Base-by-base conservation (phyloP, 148 eudicot genomes). In the Silene conica region DNA sequence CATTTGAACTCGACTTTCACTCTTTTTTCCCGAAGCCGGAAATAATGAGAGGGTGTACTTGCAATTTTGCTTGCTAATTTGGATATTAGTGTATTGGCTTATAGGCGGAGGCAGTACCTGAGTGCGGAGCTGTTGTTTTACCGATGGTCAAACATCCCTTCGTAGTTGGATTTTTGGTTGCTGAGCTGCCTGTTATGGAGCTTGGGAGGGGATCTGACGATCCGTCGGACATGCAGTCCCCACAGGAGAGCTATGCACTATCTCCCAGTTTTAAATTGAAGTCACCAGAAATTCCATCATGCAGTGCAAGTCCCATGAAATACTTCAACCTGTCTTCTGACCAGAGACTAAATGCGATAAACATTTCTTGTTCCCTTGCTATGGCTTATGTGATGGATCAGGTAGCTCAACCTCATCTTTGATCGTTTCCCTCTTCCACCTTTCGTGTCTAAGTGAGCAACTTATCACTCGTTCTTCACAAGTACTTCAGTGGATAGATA, bases 381-480 rank as follows among this genome's bases (percentile, higher is more conserved):
- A 81, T 81, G 93, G 99, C 92, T 38, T 92, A 95, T 87, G 94
- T 95, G 72, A 95, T 95, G 99, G 99, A 95, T 83, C 99, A 95
- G 97, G 99, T 95, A 81, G 52, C 63, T 77, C 57, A 16, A 69
- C 48, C n/a, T 62, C 18, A 50, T 14, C 21, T 56, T 57, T 58
- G 1, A 3, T 41, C 19, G 10, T 11, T 65, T 31, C 10, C 16
- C 56, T 75, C 50, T 22, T 45, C 63, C 41, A 20, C 14, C 3
- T 20, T 67, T 45, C 34, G 25, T 58, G 21, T 43, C 6, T 58
- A 20, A 67, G 55, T 71, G 71, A 50, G 38, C 18, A 54, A 38
- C 11, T 16, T 25, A 26, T 50, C 52, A 25, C 18, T 31, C 5
- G 3, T 26, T 58, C 52, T 38, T 41, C 23, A 45, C 34, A 41